Base-by-base conservation (phyloP, 371 early-diverging fungal species). In the Mucor velutinosus region DNA sequence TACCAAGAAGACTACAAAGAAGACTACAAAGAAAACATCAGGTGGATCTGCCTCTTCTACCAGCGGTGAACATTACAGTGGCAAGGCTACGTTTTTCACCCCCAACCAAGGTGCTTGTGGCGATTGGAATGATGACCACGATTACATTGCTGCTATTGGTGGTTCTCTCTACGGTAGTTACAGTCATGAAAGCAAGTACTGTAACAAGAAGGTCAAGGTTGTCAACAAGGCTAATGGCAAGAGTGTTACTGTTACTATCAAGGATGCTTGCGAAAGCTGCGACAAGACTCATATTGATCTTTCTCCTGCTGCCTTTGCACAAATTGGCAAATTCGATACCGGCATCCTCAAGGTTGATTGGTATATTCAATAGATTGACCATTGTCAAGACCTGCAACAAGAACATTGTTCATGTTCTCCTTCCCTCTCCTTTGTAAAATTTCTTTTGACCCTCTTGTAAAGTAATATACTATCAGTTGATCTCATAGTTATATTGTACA, bases 91-190 rank as follows among this genome's bases (percentile, higher is more conserved):
- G 15, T 77, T 71, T 69, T 79, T 79, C 49, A 71, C 69, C 17
- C 76, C 81, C 23, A 67, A 78, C 56, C 72, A 69, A 64, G 76
- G 76, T 53, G 81, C 81, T n/a, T 81, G 81, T 58, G 81, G 81
- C 37, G 68, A 67, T 0, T 67, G 72, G 76, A 69, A 76, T 32
- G 70, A 71, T 58, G 60, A 73, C 30, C 27, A 67, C 43, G 72
- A 74, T 30, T 71, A 65, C 45, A 76, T 81, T 70, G 73, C 70
- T 71, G 78, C 78, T 47, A 53, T 73, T 60, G 77, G 74, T 45
- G 70, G 59, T 10, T 45, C 43, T 10, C 66, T 74, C 39, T 81
- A 81, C 29, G 82, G 82, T 61, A 39, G 69, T 15, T 79, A 69
- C 71, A 70, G 76, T 35, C 64, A 62, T 11, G 72, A 69, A 56